These are phyloP conservation scores for Prunus mira DNA, from an alignment of 306 rosid genomes.

Conservation along the genomic window DNA sequence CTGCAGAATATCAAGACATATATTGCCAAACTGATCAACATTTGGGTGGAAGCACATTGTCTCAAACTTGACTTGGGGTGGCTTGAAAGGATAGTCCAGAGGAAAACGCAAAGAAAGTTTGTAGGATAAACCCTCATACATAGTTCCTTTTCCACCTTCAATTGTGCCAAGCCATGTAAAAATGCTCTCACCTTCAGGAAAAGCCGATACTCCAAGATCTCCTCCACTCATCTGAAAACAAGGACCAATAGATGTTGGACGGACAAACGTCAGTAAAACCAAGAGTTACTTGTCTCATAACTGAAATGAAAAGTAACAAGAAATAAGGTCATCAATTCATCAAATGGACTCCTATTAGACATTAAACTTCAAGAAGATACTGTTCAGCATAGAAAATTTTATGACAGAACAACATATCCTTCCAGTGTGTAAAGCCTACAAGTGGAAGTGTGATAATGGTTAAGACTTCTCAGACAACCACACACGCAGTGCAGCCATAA, in stretches of 20 bases:
- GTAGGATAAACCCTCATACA: constrained; percentile 86
- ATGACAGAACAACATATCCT: not conserved
- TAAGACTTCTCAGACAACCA: not conserved
- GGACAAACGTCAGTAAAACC: not conserved
- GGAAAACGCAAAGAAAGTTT: constrained; percentile 90
- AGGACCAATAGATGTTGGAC: constrained; percentile 12
- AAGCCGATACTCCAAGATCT: constrained; percentile 95
- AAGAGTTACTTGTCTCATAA: not conserved
- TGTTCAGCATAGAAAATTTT: not conserved
- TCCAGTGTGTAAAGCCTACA: not conserved
- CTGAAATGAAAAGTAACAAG: not conserved
- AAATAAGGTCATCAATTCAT: not conserved
- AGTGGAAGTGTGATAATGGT: not conserved
- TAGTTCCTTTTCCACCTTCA: constrained; percentile 93
- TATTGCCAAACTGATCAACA: constrained; percentile 95
- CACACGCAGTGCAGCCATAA: not conserved
- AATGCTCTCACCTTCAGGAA: constrained; percentile 87
- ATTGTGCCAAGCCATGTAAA: constrained; percentile 94
- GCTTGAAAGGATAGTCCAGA: constrained; percentile 88
- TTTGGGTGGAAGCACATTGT: constrained; percentile 96
- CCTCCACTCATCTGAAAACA: constrained; percentile 76
- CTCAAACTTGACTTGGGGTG: constrained; percentile 92
- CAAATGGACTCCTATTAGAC: not conserved
- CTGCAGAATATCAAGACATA: constrained; percentile 98
- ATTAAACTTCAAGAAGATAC: not conserved